Evolutionary conservation across 495 filamentous ascomycete species (phyloP).

Genomic region (Amniculicola lignicola): DNA sequence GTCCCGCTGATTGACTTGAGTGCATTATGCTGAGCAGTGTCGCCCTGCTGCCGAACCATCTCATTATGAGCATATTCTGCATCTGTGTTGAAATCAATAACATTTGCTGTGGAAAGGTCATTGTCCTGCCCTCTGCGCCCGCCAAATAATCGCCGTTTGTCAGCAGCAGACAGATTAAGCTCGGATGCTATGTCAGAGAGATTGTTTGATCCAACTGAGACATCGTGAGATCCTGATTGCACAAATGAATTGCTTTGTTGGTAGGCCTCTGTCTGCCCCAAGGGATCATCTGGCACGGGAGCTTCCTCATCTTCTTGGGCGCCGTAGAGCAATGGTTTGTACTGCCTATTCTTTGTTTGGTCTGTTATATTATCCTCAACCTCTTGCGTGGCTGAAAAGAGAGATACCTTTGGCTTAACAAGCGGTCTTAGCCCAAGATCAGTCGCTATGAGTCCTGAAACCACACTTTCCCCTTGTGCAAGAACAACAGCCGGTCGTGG

Average conservation of each 20-base stretch:
- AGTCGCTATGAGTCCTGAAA: slow-evolving; percentile 14
- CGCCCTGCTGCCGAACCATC: slow-evolving; percentile 62
- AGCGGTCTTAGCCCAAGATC: slow-evolving; percentile 25
- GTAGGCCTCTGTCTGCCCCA: background rate
- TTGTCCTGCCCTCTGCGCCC: slow-evolving; percentile 48
- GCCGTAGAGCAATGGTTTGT: slow-evolving; percentile 36
- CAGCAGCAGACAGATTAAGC: slow-evolving; percentile 68
- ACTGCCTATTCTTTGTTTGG: slow-evolving; percentile 41
- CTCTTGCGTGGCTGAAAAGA: slow-evolving; percentile 57
- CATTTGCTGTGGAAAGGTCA: slow-evolving; percentile 41
- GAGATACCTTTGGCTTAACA: slow-evolving; percentile 49
- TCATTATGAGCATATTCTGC: slow-evolving; percentile 81
- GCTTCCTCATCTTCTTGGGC: slow-evolving; percentile 21
- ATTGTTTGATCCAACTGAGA: slow-evolving; percentile 41
- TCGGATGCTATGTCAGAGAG: slow-evolving; percentile 65
- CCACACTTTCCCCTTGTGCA: background rate
- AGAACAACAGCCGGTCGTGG: background rate
- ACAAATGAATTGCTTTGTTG: background rate
- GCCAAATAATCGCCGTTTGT: slow-evolving; percentile 79
- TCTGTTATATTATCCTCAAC: slow-evolving; percentile 25
- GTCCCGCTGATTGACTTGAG: slow-evolving; percentile 73
- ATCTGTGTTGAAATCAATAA: slow-evolving; percentile 83
- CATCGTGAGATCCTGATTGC: background rate
- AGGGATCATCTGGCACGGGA: slow-evolving; percentile 12
- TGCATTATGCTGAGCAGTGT: slow-evolving; percentile 69